Conservation (phyloP, 83 land plant species). For the Diphasiastrum complanatum region DNA sequence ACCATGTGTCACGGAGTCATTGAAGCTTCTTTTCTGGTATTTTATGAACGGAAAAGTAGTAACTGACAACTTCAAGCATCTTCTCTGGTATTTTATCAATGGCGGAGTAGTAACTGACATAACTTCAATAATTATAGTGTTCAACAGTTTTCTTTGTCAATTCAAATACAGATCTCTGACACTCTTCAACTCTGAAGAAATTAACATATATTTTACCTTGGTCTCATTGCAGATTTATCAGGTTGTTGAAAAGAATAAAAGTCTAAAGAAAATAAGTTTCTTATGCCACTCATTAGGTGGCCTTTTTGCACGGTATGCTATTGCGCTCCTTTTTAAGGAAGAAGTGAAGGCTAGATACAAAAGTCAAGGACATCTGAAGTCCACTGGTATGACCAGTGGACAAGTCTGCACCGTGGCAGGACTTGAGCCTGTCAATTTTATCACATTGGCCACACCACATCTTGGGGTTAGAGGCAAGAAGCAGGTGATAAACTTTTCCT, state of each 20-base stretch:
- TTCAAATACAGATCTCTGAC: too few relatives aligned
- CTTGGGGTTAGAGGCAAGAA: conserved; percentile 9
- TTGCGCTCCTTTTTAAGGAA: conserved; percentile 1
- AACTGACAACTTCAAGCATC: too few relatives aligned
- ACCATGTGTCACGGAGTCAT: too few relatives aligned
- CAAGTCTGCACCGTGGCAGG: background rate
- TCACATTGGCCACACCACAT: conserved; percentile 12
- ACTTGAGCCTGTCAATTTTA: conserved; percentile 12
- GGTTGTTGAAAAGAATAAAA: background rate
- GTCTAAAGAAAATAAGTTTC: conserved; percentile 1
- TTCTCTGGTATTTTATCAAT: too few relatives aligned
- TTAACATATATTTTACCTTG: too few relatives aligned
- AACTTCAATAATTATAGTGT: too few relatives aligned
- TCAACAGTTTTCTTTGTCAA: too few relatives aligned
- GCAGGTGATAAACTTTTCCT: background rate
- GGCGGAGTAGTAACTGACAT: too few relatives aligned
- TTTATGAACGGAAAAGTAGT: too few relatives aligned
- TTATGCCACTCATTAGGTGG: conserved; percentile 6
- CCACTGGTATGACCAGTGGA: background rate
- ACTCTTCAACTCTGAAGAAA: too few relatives aligned
- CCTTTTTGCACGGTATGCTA: conserved; percentile 13
- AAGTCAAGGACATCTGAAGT: background rate
- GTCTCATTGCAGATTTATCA: conserved; percentile 6
- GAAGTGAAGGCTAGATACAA: background rate
- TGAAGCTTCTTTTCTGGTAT: too few relatives aligned